A percentile compares a stretch with the other conserved stretches of the same genome.
These are phyloP conservation scores for Debaryomyces sp. DNA, from an alignment of 1,139 yeast genomes.

Conservation along the genomic window DNA sequence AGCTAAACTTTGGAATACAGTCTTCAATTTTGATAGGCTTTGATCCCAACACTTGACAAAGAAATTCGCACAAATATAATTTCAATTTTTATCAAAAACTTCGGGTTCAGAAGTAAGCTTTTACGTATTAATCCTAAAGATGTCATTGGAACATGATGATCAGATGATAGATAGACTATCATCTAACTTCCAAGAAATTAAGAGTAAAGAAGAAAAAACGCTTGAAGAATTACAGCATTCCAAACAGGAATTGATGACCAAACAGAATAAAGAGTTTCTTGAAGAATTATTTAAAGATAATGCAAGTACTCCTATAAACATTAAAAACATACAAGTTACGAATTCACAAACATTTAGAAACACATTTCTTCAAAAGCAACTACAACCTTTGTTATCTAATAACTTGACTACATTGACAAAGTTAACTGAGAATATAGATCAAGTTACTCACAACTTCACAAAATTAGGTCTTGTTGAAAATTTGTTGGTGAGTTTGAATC, in stretches of 20 bases:
- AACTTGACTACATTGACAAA: slow-evolving; percentile 35
- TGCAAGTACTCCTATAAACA: slow-evolving; percentile 44
- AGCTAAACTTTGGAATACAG: background rate
- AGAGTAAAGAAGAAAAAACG: slow-evolving; percentile 31
- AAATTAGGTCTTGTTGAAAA: slow-evolving; percentile 50
- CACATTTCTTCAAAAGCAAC: slow-evolving; percentile 54
- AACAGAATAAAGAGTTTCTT: slow-evolving; percentile 44
- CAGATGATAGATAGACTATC: slow-evolving; percentile 31
- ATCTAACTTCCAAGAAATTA: slow-evolving; percentile 13
- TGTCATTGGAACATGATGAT: slow-evolving; percentile 32
- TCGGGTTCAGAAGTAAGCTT: background rate
- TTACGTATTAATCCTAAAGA: slow-evolving; percentile 7
- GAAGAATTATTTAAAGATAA: slow-evolving; percentile 45
- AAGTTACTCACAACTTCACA: slow-evolving; percentile 43
- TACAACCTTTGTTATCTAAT: slow-evolving; percentile 52
- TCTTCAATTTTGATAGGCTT: background rate
- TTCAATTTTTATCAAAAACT: slow-evolving; percentile 1
- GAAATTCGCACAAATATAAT: background rate
- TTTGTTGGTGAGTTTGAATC: slow-evolving; percentile 42
- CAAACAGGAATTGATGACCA: slow-evolving; percentile 36
- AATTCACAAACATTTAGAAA: slow-evolving; percentile 58
- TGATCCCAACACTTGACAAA: background rate
- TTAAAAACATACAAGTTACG: slow-evolving; percentile 54
- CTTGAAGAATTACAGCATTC: slow-evolving; percentile 30
- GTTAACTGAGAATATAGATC: slow-evolving; percentile 44